A percentile compares a stretch with the other conserved stretches of the same genome.
Conservation (phyloP, 306 rosid genomes). For the Castanopsis chinensis region DNA sequence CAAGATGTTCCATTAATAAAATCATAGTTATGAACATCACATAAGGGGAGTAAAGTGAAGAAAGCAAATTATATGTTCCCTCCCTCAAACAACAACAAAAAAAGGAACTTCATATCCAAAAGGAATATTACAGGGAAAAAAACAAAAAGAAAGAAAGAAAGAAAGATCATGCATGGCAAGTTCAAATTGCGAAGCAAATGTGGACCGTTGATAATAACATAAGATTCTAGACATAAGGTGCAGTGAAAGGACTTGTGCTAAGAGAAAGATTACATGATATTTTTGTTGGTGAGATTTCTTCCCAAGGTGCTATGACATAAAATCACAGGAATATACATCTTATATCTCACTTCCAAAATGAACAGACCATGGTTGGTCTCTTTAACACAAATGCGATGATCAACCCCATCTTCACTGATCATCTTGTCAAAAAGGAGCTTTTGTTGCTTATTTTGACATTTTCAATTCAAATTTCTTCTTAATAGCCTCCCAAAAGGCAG, state of each 20-base stretch:
- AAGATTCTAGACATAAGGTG: too few species aligned
- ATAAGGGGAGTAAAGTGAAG: too few species aligned
- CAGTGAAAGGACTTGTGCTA: neutral
- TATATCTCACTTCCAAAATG: neutral
- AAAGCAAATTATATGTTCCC: neutral
- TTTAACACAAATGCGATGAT: neutral
- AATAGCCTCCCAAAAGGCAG: constrained; percentile 86
- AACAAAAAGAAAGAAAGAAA: too few species aligned
- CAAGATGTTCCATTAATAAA: too few species aligned
- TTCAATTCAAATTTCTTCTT: constrained; percentile 50
- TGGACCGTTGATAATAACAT: too few species aligned
- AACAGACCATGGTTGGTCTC: neutral
- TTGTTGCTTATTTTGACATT: constrained; percentile 21
- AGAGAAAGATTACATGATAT: neutral
- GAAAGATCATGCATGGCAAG: too few species aligned
- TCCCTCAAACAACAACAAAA: too few species aligned
- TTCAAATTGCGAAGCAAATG: too few species aligned
- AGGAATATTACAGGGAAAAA: too few species aligned
- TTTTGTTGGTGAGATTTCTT: neutral
- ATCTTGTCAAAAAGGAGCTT: neutral
- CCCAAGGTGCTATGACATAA: neutral
- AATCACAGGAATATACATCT: neutral
- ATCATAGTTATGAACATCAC: too few species aligned
- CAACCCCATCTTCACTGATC: neutral
- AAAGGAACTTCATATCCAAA: too few species aligned